phyloP scores from a whole-genome alignment of 148 eudicot species.

The Heliosperma pusillum region DNA sequence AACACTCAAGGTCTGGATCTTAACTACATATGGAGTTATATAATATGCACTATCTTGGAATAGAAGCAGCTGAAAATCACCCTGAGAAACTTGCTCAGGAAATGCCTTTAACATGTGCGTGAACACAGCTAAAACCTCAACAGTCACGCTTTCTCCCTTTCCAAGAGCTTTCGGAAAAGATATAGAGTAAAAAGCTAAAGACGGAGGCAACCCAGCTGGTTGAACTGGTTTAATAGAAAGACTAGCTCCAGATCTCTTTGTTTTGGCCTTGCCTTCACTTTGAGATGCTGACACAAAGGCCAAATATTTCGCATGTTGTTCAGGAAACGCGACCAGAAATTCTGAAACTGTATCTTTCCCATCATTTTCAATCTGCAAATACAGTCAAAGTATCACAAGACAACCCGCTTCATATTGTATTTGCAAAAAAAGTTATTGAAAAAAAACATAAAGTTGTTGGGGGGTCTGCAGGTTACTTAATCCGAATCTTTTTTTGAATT shows the following conservation, averaged over 20 bases:
- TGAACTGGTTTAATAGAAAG: constrained; percentile 45
- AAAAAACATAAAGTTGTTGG: no score
- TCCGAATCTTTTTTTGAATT: no score
- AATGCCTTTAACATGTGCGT: constrained; percentile 65
- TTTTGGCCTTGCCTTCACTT: constrained; percentile 64
- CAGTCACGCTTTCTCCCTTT: constrained; percentile 55
- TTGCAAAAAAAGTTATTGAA: not conserved
- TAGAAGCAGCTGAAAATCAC: constrained; percentile 65
- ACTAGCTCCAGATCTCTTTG: constrained; percentile 40
- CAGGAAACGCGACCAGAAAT: constrained; percentile 61
- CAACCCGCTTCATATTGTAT: not conserved
- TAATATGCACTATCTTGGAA: constrained; percentile 74
- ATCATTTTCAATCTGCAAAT: constrained; percentile 63
- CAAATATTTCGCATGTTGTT: constrained; percentile 61
- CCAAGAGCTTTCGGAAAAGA: constrained; percentile 62
- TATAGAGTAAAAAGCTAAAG: constrained; percentile 52
- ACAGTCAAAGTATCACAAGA: constrained; percentile 5
- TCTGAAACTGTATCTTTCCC: constrained; percentile 64
- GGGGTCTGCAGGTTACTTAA: no score
- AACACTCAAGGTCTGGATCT: constrained; percentile 63
- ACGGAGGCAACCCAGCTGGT: constrained; percentile 54
- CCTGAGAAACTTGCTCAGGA: constrained; percentile 92
- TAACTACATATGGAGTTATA: constrained; percentile 77
- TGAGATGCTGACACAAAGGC: constrained; percentile 49
- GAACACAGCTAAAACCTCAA: constrained; percentile 72